Base-by-base conservation (phyloP, 2,329 filamentous ascomycete species). In the Verticillium klebahnii region DNA sequence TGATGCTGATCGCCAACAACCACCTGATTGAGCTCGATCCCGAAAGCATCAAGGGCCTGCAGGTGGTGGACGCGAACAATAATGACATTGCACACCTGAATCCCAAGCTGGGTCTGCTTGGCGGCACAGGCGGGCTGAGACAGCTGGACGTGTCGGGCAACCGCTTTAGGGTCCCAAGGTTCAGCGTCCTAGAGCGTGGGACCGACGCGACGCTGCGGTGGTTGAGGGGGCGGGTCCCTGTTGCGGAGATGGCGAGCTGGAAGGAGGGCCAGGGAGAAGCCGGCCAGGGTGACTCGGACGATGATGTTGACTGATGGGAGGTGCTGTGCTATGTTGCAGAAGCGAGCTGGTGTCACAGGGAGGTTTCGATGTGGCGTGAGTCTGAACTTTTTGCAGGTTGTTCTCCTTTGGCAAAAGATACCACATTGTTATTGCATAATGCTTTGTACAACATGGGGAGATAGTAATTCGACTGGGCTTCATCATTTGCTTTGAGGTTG, bases 1-100 rank as follows among this genome's bases (percentile, higher is more conserved):
- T 90, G 0, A 79, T 98, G 11, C 78, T 94, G 19, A 89, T 87
- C 1, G 85, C 88, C 3, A 92, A 96, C 74, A 98, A 98, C 72
- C 87, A 88, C 66, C 83, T 97, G 58, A 80, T 83, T 6, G 88
- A 89, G 15, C 81, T 96, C 17, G 85, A 89, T 1, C 88, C 91
- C 0, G 89, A 92, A 11, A 81, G 87, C 11, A 86, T 97, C 40
- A 82, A 83, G 58, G 93, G 94, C 0, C 73, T 97, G 61, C 86
- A 86, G 66, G 84, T 90, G 5, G 85, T 96, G 2, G 92, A 96
- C 72, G 86, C 92, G 9, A 87, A 86, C 66, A 93, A 92, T 74
- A 98, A 98, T 70, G 89, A 94, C 58, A 92, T 98, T 65, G 85
- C 85, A n/a, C 85, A 86, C 56, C 78, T 98, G 15, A 91, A 95